Evolutionary conservation across 2,329 filamentous ascomycete genomes (phyloP).

Genomic region (Ophiostoma novo-ulmi): DNA sequence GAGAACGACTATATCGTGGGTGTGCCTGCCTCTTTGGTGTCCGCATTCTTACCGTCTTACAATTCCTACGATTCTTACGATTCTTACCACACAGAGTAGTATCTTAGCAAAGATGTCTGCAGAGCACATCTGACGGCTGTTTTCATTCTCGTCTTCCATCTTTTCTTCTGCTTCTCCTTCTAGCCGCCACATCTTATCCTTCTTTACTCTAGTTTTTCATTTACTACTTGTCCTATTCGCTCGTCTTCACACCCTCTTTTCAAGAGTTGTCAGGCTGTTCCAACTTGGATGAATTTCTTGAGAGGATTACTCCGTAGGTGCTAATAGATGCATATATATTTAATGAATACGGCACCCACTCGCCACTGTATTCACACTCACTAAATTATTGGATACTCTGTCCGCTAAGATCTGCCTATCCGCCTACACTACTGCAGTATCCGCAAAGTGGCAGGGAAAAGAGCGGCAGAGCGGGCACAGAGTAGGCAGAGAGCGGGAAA

Average conservation of each 20-base stretch:
- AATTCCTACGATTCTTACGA: neutral
- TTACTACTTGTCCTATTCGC: neutral
- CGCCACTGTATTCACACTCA: neutral
- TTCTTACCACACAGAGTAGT: neutral
- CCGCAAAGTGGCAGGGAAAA: conserved; percentile 1
- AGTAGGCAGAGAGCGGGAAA: neutral
- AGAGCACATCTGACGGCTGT: neutral
- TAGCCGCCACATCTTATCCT: neutral
- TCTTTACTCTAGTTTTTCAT: neutral
- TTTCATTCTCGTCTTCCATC: neutral
- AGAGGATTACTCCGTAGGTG: no score
- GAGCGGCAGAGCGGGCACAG: neutral
- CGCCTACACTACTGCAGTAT: conserved; percentile 12
- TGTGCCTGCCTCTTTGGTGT: neutral
- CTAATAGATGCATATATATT: no score
- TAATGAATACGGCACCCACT: neutral
- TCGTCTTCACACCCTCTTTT: neutral
- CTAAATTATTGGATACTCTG: neutral
- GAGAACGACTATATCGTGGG: no score
- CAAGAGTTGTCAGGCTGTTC: neutral
- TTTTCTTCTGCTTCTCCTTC: neutral
- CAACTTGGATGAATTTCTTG: neutral
- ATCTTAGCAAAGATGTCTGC: neutral
- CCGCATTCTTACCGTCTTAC: neutral
- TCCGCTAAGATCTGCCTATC: conserved; percentile 1